Evolutionary conservation across 2,329 filamentous ascomycete genomes (phyloP).

Genomic region (Herpotrichia juniperi): DNA sequence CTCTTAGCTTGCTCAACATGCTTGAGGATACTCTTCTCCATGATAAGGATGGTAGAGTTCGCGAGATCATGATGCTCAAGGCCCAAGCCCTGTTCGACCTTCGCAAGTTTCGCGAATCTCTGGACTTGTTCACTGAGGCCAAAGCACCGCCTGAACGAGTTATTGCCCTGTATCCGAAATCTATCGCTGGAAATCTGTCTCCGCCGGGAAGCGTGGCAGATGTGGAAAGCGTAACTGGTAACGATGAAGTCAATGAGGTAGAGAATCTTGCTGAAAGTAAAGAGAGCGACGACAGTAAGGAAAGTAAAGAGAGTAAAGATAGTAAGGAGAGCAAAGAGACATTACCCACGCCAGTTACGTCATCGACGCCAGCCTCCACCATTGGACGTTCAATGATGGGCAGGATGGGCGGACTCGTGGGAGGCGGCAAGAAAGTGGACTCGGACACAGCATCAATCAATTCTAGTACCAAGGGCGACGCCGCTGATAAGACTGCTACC

Average conservation of each 20-base stretch:
- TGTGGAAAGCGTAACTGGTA: conserved; percentile 45
- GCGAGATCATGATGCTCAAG: conserved; percentile 90
- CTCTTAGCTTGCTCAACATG: conserved; percentile 85
- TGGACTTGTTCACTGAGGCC: conserved; percentile 91
- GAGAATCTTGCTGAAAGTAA: conserved; percentile 9
- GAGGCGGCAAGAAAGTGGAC: conserved; percentile 52
- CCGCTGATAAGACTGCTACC: conserved; percentile 63
- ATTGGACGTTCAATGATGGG: conserved; percentile 53
- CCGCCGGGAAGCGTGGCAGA: conserved; percentile 60
- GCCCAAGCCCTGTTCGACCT: conserved; percentile 83
- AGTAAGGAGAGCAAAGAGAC: conserved; percentile 27
- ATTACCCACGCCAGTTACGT: conserved; percentile 4
- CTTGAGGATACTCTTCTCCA: conserved; percentile 89
- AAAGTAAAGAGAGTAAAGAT: conserved; percentile 15
- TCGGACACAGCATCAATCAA: conserved; percentile 64
- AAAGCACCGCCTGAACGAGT: conserved; percentile 89
- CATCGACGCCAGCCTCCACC: conserved; percentile 33
- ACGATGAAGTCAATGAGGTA: conserved; percentile 37
- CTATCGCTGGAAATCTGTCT: conserved; percentile 83
- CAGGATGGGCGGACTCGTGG: conserved; percentile 47
- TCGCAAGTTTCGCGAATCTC: conserved; percentile 80
- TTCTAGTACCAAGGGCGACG: conserved; percentile 62
- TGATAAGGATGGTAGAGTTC: conserved; percentile 79
- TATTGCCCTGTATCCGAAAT: conserved; percentile 79
- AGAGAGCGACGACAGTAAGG: conserved; percentile 23